A percentile compares a stretch with the other conserved stretches of the same genome.
phyloP scores from a whole-genome alignment of 2,329 filamentous ascomycete species.

The Fusarium metavorans region DNA sequence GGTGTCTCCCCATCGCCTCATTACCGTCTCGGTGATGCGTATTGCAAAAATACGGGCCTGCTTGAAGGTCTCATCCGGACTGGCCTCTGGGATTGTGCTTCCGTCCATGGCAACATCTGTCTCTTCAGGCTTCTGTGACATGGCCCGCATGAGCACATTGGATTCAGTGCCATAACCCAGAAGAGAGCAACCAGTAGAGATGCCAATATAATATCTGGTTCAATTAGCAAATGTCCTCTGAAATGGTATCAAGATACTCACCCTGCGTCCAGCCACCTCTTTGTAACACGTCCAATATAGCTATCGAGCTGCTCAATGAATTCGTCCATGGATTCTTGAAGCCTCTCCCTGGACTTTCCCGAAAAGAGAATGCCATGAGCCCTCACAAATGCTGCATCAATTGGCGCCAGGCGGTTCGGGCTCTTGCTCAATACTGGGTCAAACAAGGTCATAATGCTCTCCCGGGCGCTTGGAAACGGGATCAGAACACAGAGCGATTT shows the following conservation, averaged over 20 bases:
- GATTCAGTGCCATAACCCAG: slow-evolving; percentile 53
- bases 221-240: slow-evolving; percentile 3
- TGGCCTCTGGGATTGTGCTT: slow-evolving; percentile 37
- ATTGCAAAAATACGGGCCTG: slow-evolving; percentile 56
- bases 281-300: slow-evolving; percentile 65
- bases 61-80: slow-evolving; percentile 45
- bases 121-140: slow-evolving; percentile 46
- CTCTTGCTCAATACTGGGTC: slow-evolving; percentile 64
- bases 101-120: slow-evolving; percentile 43
- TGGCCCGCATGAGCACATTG: slow-evolving; percentile 59
- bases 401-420: slow-evolving; percentile 47
- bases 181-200: slow-evolving; percentile 48
- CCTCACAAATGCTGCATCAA: slow-evolving; percentile 73
- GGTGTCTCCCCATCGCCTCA: slow-evolving; percentile 65
- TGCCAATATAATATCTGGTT: slow-evolving; percentile 49
- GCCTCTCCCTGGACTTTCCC: slow-evolving; percentile 58
- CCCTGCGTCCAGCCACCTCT: slow-evolving; percentile 65
- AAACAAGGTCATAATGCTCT: slow-evolving; percentile 78
- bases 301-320: slow-evolving; percentile 67
- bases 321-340: slow-evolving; percentile 57
- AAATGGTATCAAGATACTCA: slow-evolving; percentile 11
- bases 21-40: slow-evolving; percentile 59
- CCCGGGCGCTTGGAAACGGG: slow-evolving; percentile 75
- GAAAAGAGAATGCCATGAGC: slow-evolving; percentile 75
- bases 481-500: slow-evolving; percentile 77